Conservation (phyloP, 2,329 filamentous ascomycete species). For the Aspergillus phoenicis region DNA sequence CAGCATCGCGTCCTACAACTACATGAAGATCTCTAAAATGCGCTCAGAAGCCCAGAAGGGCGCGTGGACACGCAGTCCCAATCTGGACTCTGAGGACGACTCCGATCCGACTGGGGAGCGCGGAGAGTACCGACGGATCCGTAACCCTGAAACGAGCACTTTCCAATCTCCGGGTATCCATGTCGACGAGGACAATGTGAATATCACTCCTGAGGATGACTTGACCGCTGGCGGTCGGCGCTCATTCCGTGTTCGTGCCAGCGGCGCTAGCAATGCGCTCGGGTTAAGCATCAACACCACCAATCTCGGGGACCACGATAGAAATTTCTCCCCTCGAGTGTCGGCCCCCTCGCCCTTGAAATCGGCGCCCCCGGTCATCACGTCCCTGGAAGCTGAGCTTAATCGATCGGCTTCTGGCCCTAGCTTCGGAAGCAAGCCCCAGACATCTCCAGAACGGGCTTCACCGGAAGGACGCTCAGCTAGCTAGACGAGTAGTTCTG, state of each 20-base stretch:
- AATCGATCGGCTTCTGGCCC: slow-evolving; percentile 23
- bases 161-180: slow-evolving; percentile 21
- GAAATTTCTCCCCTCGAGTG: slow-evolving; percentile 22
- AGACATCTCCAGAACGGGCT: slow-evolving; percentile 22
- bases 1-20: slow-evolving; percentile 90
- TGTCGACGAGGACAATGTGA: slow-evolving; percentile 30
- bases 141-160: slow-evolving; percentile 27
- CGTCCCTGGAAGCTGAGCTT: slow-evolving; percentile 31
- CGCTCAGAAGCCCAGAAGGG: slow-evolving; percentile 67
- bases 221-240: slow-evolving; percentile 25
- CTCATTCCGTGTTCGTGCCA: slow-evolving; percentile 38
- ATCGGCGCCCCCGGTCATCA: slow-evolving; percentile 36
- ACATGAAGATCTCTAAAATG: slow-evolving; percentile 91
- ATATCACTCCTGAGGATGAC: slow-evolving; percentile 29
- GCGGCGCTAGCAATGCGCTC: slow-evolving; percentile 32
- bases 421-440: slow-evolving; percentile 33
- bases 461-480: slow-evolving; percentile 16
- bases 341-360: slow-evolving; percentile 29
- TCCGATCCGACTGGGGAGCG: slow-evolving; percentile 26
- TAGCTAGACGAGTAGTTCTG: background rate
- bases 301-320: slow-evolving; percentile 34
- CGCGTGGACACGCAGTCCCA: slow-evolving; percentile 29
- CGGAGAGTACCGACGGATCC: slow-evolving; percentile 31
- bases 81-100: slow-evolving; percentile 33
- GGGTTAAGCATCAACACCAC: slow-evolving; percentile 34